A percentile compares a stretch with the other conserved stretches of the same genome.
Conservation (phyloP, 176 grass and related monocot genomes). For the Typha latifolia region DNA sequence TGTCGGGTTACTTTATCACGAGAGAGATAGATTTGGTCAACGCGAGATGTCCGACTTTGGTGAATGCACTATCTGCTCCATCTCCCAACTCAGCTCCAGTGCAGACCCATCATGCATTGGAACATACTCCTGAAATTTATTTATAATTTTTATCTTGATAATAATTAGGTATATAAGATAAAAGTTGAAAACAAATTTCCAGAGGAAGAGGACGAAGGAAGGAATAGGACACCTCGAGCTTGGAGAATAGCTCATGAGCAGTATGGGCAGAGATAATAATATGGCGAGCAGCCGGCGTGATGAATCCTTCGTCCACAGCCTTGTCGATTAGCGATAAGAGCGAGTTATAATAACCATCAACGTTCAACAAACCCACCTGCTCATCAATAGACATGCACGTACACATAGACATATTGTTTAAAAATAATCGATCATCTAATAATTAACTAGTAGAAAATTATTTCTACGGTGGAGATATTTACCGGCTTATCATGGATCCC, state of each 20-base stretch:
- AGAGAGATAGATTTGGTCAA: not conserved
- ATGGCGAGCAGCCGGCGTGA: slow-evolving; percentile 35
- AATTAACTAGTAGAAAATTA: not conserved
- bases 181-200: too few species aligned
- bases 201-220: not conserved
- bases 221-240: slow-evolving; percentile 25
- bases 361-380: slow-evolving; percentile 58
- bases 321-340: slow-evolving; percentile 52
- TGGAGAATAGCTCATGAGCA: slow-evolving; percentile 33
- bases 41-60: not conserved
- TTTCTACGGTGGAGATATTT: not conserved
- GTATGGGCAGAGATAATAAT: slow-evolving; percentile 40
- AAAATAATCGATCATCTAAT: not conserved
- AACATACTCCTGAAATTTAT: not conserved
- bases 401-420: not conserved
- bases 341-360: slow-evolving; percentile 63
- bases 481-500: slow-evolving; percentile 72
- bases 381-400: not conserved
- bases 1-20: not conserved
- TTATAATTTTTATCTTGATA: too few species aligned
- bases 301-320: slow-evolving; percentile 55
- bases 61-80: not conserved
- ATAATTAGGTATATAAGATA: too few species aligned
- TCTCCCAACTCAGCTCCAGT: not conserved
- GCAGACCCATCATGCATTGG: not conserved